Percentiles rank a stretch among this genome's conserved stretches.
Conservation (phyloP, 257 asterid species). For the Solanum chaucha region DNA sequence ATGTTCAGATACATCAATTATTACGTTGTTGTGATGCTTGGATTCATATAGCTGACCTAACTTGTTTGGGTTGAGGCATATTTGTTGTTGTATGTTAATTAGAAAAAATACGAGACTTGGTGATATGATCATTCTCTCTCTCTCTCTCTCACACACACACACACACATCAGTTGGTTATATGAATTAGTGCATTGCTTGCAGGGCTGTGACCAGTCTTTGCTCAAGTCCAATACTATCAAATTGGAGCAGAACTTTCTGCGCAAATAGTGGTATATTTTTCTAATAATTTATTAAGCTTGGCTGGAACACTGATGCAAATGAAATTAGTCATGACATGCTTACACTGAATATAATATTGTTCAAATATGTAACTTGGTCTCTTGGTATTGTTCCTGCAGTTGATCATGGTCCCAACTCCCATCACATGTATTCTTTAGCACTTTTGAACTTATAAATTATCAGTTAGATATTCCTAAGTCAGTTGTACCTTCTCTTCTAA, state of each 20-base stretch:
- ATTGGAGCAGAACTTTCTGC: constrained; percentile 56
- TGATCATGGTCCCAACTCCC: background rate
- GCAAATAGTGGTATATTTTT: constrained; percentile 47
- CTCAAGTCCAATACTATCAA: constrained; percentile 20
- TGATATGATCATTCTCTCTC: background rate
- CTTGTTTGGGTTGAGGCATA: background rate
- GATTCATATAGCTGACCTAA: background rate
- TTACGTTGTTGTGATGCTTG: background rate
- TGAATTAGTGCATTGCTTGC: constrained; percentile 10
- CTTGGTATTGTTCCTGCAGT: background rate
- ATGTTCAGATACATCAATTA: background rate
- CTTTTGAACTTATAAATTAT: background rate
- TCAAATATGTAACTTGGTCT: background rate
- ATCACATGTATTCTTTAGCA: background rate
- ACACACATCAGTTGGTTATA: background rate
- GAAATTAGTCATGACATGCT: background rate
- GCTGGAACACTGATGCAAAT: background rate
- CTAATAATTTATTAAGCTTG: background rate
- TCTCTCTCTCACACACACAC: background rate
- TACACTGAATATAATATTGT: background rate
- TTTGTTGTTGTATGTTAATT: background rate
- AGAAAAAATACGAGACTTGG: background rate
- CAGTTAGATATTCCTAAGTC: background rate
- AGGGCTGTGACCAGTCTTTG: constrained; percentile 31
- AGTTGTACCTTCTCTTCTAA: background rate